A percentile compares a stretch with the other conserved stretches of the same genome.
Conservation (phyloP, 1,284 basidiomycete species). For the Cryptococcus sp. region DNA sequence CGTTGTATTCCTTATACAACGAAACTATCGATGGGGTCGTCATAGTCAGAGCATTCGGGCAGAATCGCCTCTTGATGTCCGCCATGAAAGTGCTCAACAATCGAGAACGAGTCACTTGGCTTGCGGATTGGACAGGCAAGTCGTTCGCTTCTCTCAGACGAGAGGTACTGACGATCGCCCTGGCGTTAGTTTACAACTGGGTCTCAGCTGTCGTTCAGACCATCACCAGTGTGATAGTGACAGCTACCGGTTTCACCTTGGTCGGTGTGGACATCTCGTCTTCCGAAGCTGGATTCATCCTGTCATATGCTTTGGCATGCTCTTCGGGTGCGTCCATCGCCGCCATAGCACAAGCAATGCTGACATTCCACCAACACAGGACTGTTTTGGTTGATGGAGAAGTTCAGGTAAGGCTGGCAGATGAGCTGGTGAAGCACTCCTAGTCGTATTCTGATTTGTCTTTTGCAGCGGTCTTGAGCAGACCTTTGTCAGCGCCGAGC, state of each 20-base stretch:
- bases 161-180: background rate
- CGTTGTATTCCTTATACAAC: slow-evolving; percentile 55
- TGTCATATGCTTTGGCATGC: slow-evolving; percentile 52
- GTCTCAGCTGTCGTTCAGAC: slow-evolving; percentile 37
- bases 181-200: slow-evolving; percentile 37
- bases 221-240: slow-evolving; percentile 40
- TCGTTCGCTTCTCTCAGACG: background rate
- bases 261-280: slow-evolving; percentile 50
- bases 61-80: slow-evolving; percentile 43
- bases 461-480: slow-evolving; percentile 31
- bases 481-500: slow-evolving; percentile 53
- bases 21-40: slow-evolving; percentile 55
- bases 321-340: slow-evolving; percentile 40
- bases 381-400: slow-evolving; percentile 40
- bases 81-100: slow-evolving; percentile 43
- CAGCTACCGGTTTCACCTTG: slow-evolving; percentile 53
- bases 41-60: slow-evolving; percentile 54
- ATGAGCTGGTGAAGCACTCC: too few relatives aligned
- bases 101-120: slow-evolving; percentile 36
- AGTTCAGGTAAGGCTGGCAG: slow-evolving; percentile 15
- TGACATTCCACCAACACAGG: slow-evolving; percentile 16
- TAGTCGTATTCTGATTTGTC: background rate
- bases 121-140: slow-evolving; percentile 40
- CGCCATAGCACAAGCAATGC: background rate
- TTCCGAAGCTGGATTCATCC: slow-evolving; percentile 54